Evolutionary conservation across 75 land plant genomes (phyloP), one percentile per base, ranked within the genome.

Genomic region (Picea glauca): DNA sequence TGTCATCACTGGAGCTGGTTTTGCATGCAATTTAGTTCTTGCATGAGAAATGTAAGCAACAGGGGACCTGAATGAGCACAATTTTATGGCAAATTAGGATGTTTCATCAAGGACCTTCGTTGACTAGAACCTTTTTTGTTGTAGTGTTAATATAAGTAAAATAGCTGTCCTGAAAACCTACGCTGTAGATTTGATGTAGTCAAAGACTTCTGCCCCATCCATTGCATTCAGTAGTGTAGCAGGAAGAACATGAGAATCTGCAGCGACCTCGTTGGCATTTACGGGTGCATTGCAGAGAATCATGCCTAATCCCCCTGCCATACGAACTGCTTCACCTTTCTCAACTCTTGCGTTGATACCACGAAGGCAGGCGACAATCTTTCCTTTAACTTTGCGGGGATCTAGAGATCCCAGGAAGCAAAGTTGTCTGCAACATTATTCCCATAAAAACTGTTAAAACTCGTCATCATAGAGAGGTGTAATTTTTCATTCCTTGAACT

Each of bases 1-100:
- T 64, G 92, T 86, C 87, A 93, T 83, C 14, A 73, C 1, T 7
- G 96, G 96, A 13, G 94, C 88, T 1, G 92, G 90, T 43, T 84
- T 86, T 5, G 72, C 15, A 2, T 74, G 81, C 17, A 90, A 15
- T 14, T 56, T 35, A 3, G 94, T 86, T 13, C 4, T 75, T 11
- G 82, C 78, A 30, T 80, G 58, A n/a, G 80, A 64, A 72, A 91
- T 80, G 67, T 79, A 74, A 13, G 84, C 93, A 54, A 76, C 64
- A 26, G 93, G 89, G 4, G 77, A 78, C 83, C 94, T 92, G 83
- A 59, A 72, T 17, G 58, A 65, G 23, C 15, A 66, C 58, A 17
- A 43, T 77, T 33, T 57, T 23, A 18, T 35, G 74, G 62, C 50
- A 63, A 58, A 32, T 58, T 13, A 79, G 1, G 17, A 32, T 78